Evolutionary conservation across 495 filamentous ascomycete genomes (phyloP).

Genomic region (Penicillium manginii): DNA sequence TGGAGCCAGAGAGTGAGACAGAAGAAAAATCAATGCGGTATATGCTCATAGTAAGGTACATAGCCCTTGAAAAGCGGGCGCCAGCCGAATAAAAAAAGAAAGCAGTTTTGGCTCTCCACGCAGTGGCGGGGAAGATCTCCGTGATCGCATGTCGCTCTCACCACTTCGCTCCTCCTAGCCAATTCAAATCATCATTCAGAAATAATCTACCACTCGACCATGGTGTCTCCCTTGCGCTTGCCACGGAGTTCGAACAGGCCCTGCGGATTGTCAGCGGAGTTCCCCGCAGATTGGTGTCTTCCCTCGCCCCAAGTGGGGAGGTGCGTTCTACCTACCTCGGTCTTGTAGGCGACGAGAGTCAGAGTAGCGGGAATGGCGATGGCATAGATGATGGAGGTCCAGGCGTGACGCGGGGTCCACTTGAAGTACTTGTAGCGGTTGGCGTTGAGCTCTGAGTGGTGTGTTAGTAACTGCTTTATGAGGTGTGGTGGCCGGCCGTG

Average conservation of each 20-base stretch:
- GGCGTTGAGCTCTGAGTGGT: conserved; percentile 69
- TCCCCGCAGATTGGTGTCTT: conserved; percentile 1
- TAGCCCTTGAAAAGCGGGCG: conserved; percentile 23
- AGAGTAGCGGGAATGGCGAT: conserved; percentile 69
- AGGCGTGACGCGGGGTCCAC: conserved; percentile 82
- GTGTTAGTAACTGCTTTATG: conserved; percentile 18
- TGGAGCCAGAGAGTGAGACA: conserved; percentile 14
- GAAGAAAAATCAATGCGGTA: conserved; percentile 39
- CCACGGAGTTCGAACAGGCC: conserved; percentile 85
- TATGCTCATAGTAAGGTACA: conserved; percentile 47
- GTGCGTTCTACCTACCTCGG: conserved; percentile 69
- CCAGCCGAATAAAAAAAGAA: conserved; percentile 18
- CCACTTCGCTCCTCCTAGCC: neutral
- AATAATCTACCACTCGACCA: conserved; percentile 67
- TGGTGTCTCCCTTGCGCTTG: conserved; percentile 81
- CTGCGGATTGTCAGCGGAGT: conserved; percentile 49
- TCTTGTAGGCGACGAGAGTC: conserved; percentile 70
- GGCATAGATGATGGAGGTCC: conserved; percentile 75
- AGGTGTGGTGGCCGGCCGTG: neutral
- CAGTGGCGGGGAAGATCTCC: neutral
- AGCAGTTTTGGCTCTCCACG: conserved; percentile 8
- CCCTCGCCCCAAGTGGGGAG: neutral
- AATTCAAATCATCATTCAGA: conserved; percentile 9
- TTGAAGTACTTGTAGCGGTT: conserved; percentile 96
- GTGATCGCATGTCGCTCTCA: neutral